These are phyloP conservation scores for Termitomyces sp. DNA, from an alignment of 768 basidiomycete genomes.

Conservation along the genomic window DNA sequence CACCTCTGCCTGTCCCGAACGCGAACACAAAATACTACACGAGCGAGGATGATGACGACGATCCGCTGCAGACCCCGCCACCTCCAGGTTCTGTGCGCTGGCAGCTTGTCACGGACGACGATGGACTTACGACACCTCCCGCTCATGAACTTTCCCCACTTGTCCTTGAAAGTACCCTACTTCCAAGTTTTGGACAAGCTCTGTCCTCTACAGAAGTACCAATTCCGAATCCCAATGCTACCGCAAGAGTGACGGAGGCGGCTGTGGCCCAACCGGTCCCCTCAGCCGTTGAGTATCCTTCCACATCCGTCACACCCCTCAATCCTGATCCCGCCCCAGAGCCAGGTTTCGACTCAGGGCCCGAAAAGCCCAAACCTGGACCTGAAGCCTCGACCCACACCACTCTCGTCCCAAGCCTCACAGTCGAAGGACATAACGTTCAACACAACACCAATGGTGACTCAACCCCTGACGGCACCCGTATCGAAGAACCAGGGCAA, in stretches of 20 bases:
- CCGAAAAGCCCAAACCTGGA: not conserved
- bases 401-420: slow-evolving; percentile 8
- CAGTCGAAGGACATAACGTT: not conserved
- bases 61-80: slow-evolving; percentile 10
- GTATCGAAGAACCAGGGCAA: slow-evolving; percentile 3
- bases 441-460: not conserved
- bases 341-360: not conserved
- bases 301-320: slow-evolving; percentile 10
- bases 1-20: slow-evolving; percentile 23
- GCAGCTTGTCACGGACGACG: slow-evolving; percentile 14
- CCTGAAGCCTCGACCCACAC: slow-evolving; percentile 4
- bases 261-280: not conserved
- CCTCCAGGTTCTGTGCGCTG: slow-evolving; percentile 8
- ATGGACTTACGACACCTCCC: slow-evolving; percentile 19
- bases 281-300: slow-evolving; percentile 20
- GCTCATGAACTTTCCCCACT: slow-evolving; percentile 19
- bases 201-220: not conserved
- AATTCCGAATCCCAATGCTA: not conserved
- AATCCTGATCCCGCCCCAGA: slow-evolving; percentile 13
- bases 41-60: slow-evolving; percentile 11
- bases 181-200: slow-evolving; percentile 9
- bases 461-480: not conserved
- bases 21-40: slow-evolving; percentile 12
- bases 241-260: not conserved
- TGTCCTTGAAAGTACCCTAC: slow-evolving; percentile 4